Base-by-base conservation (phyloP, 2,329 filamentous ascomycete genomes). In the Rugonectria rugulosa region DNA sequence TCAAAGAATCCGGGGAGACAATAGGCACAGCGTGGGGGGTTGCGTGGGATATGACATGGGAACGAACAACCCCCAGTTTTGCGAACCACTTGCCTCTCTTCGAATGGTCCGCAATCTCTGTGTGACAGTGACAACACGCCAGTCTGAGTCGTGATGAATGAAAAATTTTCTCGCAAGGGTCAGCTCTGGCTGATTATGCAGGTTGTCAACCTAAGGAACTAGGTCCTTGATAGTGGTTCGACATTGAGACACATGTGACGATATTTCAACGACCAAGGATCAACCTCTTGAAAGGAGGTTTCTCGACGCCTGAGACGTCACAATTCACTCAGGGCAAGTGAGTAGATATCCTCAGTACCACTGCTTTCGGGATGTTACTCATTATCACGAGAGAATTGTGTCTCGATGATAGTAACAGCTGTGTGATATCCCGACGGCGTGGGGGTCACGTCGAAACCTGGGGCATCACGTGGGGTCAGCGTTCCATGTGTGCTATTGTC, bases 1-100 rank as follows among this genome's bases (percentile, higher is more conserved):
- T 55, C 32, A 15, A 51, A 11, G 52, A 58, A 43, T 54, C 51
- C 31, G 56, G 52, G 46, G 47, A 51, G 27, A 55, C 41, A 34
- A 42, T 19, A 53, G 45, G 45, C 12, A 50, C 40, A 20, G 20
- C 40, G 56, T 50, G 45, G 56, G 52, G 46, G 56, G 20, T 27
- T 31, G 24, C 40, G 24, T 50, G 32, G 34, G 45, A 48, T 27
- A 8, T 24, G 34, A 48, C 50, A 23, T 32, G 50, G 15, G 21
- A 47, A 47, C 27, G 41, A 34, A 51, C 29, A 12, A 17, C 27
- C 23, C 34, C 32, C 42, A 14, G 27, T 23, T 40, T 24, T 40
- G 42, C 48, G 48, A 53, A 52, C 48, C 47, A 48, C 26, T 17
- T 31, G 12, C 41, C n/a, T 23, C 20, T 40, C 19, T 14, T 40